Conservation (phyloP, 2,329 filamentous ascomycete genomes). For the Exserohilum rostratum region DNA sequence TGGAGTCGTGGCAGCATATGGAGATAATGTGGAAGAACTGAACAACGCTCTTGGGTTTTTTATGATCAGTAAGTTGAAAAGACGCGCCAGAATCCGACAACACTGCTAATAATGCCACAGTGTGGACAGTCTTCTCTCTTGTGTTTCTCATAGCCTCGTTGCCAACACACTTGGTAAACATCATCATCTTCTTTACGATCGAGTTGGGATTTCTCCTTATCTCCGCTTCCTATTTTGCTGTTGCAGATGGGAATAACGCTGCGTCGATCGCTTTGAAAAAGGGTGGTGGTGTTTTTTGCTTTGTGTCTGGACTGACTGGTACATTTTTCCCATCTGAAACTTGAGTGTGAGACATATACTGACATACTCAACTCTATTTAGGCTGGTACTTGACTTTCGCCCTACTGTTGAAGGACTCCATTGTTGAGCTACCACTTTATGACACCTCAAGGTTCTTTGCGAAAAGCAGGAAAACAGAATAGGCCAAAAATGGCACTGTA, state of each 20-base stretch:
- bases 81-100: not conserved
- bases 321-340: conserved; percentile 24
- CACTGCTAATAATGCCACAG: conserved; percentile 19
- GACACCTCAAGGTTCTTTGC: conserved; percentile 38
- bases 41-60: conserved; percentile 60
- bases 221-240: conserved; percentile 54
- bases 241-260: conserved; percentile 50
- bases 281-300: conserved; percentile 55
- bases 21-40: conserved; percentile 50
- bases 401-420: conserved; percentile 31
- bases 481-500: not conserved
- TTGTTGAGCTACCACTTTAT: conserved; percentile 32
- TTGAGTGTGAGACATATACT: not conserved
- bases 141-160: conserved; percentile 56
- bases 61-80: conserved; percentile 49
- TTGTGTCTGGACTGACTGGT: conserved; percentile 54
- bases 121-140: conserved; percentile 57
- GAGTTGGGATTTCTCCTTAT: conserved; percentile 54
- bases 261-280: conserved; percentile 50
- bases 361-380: not conserved
- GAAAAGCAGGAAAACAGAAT: conserved; percentile 25
- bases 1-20: conserved; percentile 54
- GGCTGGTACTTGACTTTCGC: conserved; percentile 32
- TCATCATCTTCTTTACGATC: conserved; percentile 56
- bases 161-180: conserved; percentile 56